Conservation (phyloP, 1,139 yeast species). For the Lodderomyces orthopsilosis region DNA sequence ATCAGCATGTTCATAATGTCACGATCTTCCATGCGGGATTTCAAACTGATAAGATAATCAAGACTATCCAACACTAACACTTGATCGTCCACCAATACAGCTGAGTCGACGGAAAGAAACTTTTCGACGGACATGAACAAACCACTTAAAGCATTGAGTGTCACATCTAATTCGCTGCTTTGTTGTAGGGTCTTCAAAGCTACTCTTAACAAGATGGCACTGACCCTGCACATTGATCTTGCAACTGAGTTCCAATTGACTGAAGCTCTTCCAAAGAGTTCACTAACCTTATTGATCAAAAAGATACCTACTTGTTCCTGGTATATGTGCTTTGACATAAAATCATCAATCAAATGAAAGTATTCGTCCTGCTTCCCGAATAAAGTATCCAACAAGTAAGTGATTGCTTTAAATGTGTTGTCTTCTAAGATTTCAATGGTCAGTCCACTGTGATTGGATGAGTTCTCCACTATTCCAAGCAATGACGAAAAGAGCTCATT, state of each 20-base stretch:
- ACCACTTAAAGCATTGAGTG: conserved; percentile 26
- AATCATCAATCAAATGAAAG: conserved; percentile 52
- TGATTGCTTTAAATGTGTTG: conserved; percentile 51
- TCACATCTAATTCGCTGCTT: conserved; percentile 24
- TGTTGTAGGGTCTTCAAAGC: conserved; percentile 29
- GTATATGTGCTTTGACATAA: conserved; percentile 30
- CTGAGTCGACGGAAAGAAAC: conserved; percentile 49
- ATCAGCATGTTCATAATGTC: conserved; percentile 40
- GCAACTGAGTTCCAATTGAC: conserved; percentile 62
- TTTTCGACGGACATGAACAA: conserved; percentile 42
- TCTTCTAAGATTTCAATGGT: conserved; percentile 37
- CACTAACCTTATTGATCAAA: conserved; percentile 45
- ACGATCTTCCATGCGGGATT: conserved; percentile 34
- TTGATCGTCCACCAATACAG: conserved; percentile 56
- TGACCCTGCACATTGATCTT: conserved; percentile 60
- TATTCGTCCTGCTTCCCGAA: conserved; percentile 67
- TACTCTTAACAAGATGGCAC: conserved; percentile 48
- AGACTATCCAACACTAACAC: conserved; percentile 54
- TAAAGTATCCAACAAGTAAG: conserved; percentile 60
- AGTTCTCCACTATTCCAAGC: conserved; percentile 36
- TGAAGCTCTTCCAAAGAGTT: conserved; percentile 48
- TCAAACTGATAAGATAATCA: conserved; percentile 51
- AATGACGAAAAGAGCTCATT: conserved; percentile 48
- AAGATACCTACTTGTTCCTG: conserved; percentile 53
- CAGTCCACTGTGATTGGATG: conserved; percentile 18